Percentiles rank a stretch among this genome's conserved stretches.
Conservation (phyloP, 139 green algal genomes). For the Desmodesmus armatus region DNA sequence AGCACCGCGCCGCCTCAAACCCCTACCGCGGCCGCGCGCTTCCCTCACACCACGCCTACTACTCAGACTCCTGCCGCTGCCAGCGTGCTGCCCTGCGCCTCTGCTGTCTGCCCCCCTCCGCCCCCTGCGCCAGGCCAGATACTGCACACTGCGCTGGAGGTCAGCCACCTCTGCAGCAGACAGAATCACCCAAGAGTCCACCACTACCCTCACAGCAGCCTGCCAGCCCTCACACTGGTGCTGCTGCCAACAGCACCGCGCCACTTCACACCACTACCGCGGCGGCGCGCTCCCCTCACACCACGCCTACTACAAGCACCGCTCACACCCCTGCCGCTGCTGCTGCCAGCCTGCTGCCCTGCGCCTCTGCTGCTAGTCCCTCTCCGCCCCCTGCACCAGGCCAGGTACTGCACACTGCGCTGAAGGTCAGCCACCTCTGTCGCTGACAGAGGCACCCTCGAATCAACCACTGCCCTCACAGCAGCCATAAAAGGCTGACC, state of each 20-base stretch:
- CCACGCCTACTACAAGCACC: no score
- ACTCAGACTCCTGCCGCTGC: neutral
- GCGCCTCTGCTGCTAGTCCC: no score
- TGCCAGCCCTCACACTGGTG: neutral
- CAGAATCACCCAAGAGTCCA: neutral
- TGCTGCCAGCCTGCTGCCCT: neutral
- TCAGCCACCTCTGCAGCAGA: conserved; percentile 1
- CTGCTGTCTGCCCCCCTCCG: no score
- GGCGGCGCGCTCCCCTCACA: no score
- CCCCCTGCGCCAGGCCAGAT: neutral
- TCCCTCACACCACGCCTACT: no score
- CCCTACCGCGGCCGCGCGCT: no score
- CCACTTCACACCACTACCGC: no score
- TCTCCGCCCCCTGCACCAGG: neutral
- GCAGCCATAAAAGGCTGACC: neutral
- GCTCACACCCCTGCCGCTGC: neutral
- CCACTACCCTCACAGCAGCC: no score
- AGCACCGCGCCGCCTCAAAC: no score
- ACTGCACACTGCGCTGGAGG: conserved; percentile 35
- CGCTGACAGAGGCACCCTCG: neutral
- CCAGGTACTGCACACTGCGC: conserved; percentile 32
- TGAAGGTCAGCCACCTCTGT: conserved; percentile 19
- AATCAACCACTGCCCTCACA: neutral
- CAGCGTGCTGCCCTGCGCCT: neutral
- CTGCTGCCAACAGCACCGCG: neutral